A percentile compares a stretch with the other conserved stretches of the same genome.
phyloP scores from a whole-genome alignment of 1,284 basidiomycete species.

The Cryptococcus maquisensis region DNA sequence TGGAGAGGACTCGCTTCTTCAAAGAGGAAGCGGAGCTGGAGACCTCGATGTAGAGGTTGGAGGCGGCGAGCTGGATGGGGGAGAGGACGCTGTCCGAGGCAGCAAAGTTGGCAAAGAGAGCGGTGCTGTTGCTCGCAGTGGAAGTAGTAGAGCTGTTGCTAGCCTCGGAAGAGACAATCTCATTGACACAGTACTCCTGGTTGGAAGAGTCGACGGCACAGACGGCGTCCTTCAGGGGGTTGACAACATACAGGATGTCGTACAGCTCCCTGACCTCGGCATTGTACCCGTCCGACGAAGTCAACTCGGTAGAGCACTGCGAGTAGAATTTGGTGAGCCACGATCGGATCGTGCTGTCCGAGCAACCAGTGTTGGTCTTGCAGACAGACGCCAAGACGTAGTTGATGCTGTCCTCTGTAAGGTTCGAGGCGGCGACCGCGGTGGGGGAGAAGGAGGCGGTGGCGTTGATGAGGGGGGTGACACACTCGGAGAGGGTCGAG shows the following conservation, averaged over 20 bases:
- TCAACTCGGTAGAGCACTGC: conserved; percentile 65
- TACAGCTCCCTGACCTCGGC: conserved; percentile 60
- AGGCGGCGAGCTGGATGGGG: conserved; percentile 35
- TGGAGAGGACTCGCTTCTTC: conserved; percentile 26
- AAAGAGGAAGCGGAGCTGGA: conserved; percentile 20
- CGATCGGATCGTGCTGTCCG: conserved; percentile 57
- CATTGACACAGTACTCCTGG: conserved; percentile 62
- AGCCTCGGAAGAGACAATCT: conserved; percentile 42
- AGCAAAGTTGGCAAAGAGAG: conserved; percentile 19
- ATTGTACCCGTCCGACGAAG: conserved; percentile 50
- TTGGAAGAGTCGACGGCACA: conserved; percentile 66
- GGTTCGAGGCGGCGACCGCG: conserved; percentile 52
- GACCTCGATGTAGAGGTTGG: conserved; percentile 40
- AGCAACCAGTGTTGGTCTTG: conserved; percentile 54
- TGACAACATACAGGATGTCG: conserved; percentile 69
- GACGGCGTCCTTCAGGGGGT: conserved; percentile 62
- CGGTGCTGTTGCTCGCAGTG: conserved; percentile 14
- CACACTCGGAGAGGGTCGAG: conserved; percentile 58
- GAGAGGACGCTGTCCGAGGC: conserved; percentile 15
- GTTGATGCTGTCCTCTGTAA: conserved; percentile 54
- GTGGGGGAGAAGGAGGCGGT: conserved; percentile 60
- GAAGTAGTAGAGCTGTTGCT: conserved; percentile 18
- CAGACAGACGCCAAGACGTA: conserved; percentile 62
- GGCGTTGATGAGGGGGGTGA: conserved; percentile 60
- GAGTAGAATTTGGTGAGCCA: conserved; percentile 65